Conservation (phyloP, 2,329 filamentous ascomycete genomes). For the Trichoderma oligosporum region DNA sequence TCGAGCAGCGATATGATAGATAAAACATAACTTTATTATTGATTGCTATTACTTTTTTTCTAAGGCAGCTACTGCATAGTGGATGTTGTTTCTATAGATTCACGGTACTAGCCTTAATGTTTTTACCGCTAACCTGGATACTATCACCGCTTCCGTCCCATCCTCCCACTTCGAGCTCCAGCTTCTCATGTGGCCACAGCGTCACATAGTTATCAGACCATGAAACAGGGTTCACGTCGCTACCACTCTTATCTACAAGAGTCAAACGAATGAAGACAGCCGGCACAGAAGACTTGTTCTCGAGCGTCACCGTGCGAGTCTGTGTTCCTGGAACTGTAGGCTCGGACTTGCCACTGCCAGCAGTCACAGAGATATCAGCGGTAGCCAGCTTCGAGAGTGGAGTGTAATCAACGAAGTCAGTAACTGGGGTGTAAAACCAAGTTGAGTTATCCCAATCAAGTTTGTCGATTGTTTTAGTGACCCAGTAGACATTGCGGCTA, state of each 20-base stretch:
- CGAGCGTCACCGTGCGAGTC: conserved; percentile 38
- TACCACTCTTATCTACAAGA: conserved; percentile 41
- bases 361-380: conserved; percentile 36
- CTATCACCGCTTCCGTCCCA: conserved; percentile 18
- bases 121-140: conserved; percentile 21
- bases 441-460: conserved; percentile 54
- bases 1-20: too few relatives aligned
- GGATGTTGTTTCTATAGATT: neutral
- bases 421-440: conserved; percentile 58
- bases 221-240: conserved; percentile 48
- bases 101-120: conserved; percentile 18
- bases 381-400: conserved; percentile 39
- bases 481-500: conserved; percentile 60
- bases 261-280: conserved; percentile 56
- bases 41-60: neutral
- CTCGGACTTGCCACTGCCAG: conserved; percentile 13
- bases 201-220: conserved; percentile 65
- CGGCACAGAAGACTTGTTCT: conserved; percentile 50
- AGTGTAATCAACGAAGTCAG: conserved; percentile 46
- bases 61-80: neutral
- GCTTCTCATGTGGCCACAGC: conserved; percentile 53
- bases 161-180: conserved; percentile 28
- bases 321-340: conserved; percentile 3
- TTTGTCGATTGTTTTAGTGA: conserved; percentile 43
- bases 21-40: conserved; percentile 6